These are phyloP conservation scores for Oxytropis ochrocephala DNA, from an alignment of 306 rosid species.

Conservation along the genomic window DNA sequence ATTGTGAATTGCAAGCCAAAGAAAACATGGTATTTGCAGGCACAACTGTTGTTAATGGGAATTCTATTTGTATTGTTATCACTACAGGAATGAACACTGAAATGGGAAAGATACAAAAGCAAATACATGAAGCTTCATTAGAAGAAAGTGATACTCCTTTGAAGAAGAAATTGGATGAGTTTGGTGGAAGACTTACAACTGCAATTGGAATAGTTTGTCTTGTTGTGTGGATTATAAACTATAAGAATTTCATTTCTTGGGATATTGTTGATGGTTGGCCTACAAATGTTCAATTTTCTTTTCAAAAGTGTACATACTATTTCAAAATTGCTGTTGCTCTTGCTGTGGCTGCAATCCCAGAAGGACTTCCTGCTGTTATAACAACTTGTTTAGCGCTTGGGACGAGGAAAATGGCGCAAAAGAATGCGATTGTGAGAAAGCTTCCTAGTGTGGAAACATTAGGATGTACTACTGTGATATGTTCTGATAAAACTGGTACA, in stretches of 20 bases:
- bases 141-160: conserved; percentile 84
- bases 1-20: conserved; percentile 79
- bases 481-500: conserved; percentile 90
- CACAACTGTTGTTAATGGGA: conserved; percentile 79
- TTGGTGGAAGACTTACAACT: conserved; percentile 62
- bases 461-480: conserved; percentile 87
- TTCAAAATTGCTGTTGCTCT: conserved; percentile 83
- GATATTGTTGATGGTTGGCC: conserved; percentile 73
- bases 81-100: conserved; percentile 78
- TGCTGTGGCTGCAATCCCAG: conserved; percentile 94
- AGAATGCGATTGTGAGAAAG: conserved; percentile 83
- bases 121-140: conserved; percentile 82
- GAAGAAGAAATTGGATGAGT: conserved; percentile 82
- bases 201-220: conserved; percentile 71
- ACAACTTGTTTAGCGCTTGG: conserved; percentile 89
- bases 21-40: conserved; percentile 87
- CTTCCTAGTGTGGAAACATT: conserved; percentile 87
- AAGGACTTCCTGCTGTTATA: conserved; percentile 91
- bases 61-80: conserved; percentile 57
- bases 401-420: conserved; percentile 82
- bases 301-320: conserved; percentile 81
- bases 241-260: conserved; percentile 81
- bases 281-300: conserved; percentile 59
- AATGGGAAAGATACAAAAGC: conserved; percentile 82
- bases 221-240: conserved; percentile 77